Evolutionary conservation across 139 green algal genomes (phyloP), one percentile per base, ranked within the genome.

Genomic region (Chlamydomonas schloesseri): DNA sequence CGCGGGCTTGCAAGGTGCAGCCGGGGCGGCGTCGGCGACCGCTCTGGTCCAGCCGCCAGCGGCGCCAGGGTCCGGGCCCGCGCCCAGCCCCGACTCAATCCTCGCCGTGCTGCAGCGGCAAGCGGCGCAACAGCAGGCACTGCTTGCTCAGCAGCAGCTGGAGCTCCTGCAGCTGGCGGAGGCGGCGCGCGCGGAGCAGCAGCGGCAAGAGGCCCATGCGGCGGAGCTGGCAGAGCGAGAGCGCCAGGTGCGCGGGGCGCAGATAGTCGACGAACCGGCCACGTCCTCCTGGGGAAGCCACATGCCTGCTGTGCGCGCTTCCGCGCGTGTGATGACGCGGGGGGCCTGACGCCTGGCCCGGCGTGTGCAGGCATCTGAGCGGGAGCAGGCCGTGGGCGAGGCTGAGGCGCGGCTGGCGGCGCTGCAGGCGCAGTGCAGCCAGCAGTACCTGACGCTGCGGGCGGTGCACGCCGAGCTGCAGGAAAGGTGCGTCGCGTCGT

Each of bases 401-500:
- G 14, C 11, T 2, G 78, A 84, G 64, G 29, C 78, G 21, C 64
- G 47, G 46, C 64, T 84, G 64, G 21, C 42, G 37, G 64, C 78
- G 14, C 78, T 84, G 28, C 65, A 31, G 42, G 18, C 20, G 18
- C 14, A 34, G 37, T 60, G 29, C 64, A 33, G 42, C 14, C 42
- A 65, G 65, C 64, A 84, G 78, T 84, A 84, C 78, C 11, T 75
- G 23, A 65, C 64, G 64, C 78, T 84, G 17, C 28, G n/a, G 78
- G 78, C 78, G 46, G 78, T 84, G 78, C 78, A 73, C 65, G 18
- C 21, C 64, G 78, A 84, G 78, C 64, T 84, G 55, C 64, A 67
- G 78, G 78, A 74, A 29, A 74, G 64, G 78, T 84, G 46, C 42
- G 42, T n/a, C n/a, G n/a, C n/a, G n/a, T n/a, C n/a, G n/a, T n/a